A percentile compares a stretch with the other conserved stretches of the same genome.
phyloP scores from a whole-genome alignment of 129 eudicot species.

The Tagetes patula region DNA sequence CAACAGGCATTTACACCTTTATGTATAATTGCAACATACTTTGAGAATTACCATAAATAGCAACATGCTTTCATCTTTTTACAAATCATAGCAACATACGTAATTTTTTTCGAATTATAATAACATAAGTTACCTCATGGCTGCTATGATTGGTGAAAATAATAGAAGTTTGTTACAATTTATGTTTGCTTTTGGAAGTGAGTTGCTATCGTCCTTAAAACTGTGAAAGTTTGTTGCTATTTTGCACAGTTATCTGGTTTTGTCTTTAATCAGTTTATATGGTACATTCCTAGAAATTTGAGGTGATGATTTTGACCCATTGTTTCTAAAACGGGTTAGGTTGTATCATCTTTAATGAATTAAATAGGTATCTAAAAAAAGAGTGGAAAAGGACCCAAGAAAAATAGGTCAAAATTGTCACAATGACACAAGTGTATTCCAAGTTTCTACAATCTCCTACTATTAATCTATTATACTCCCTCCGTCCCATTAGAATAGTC shows the following conservation, averaged over 20 bases:
- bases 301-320: background rate
- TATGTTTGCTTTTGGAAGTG: background rate
- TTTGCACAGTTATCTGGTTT: background rate
- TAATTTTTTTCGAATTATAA: background rate
- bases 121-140: background rate
- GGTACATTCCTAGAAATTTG: conserved; percentile 2
- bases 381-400: background rate
- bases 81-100: background rate
- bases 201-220: background rate
- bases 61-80: conserved; percentile 3
- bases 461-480: no score
- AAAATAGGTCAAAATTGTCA: background rate
- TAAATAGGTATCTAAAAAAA: background rate
- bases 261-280: background rate
- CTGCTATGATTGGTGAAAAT: background rate
- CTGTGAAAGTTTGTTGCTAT: conserved; percentile 3
- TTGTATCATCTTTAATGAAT: background rate
- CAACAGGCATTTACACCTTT: background rate
- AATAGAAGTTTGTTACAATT: background rate
- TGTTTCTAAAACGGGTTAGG: background rate
- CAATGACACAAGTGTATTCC: background rate
- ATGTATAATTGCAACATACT: background rate
- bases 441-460: background rate
- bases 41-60: background rate
- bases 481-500: no score